phyloP scores from a whole-genome alignment of 164 flowering plant species.

The Chimonanthus praecox region DNA sequence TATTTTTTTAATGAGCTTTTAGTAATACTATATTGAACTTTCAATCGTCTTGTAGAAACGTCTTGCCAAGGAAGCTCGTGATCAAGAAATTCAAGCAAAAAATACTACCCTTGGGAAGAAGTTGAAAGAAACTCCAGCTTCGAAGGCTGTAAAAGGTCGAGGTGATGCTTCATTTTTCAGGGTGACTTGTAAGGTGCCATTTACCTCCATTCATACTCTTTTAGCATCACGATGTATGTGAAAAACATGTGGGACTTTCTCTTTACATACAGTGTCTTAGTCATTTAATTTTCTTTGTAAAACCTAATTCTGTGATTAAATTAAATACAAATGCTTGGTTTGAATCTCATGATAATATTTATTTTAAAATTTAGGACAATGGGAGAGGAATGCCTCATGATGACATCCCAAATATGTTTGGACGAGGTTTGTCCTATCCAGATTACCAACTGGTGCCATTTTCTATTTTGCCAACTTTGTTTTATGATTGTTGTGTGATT shows the following conservation, averaged over 20 bases:
- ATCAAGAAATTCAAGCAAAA: slow-evolving; percentile 83
- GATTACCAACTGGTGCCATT: slow-evolving; percentile 13
- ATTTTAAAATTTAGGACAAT: slow-evolving; percentile 61
- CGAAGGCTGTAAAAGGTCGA: slow-evolving; percentile 68
- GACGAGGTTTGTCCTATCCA: slow-evolving; percentile 60
- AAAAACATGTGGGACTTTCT: too few species aligned
- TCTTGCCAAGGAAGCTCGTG: slow-evolving; percentile 85
- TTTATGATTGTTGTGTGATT: background rate
- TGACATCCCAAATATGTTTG: slow-evolving; percentile 99
- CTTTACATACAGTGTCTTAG: too few species aligned
- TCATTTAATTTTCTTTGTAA: background rate
- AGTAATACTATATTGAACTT: background rate
- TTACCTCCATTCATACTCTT: slow-evolving; percentile 5
- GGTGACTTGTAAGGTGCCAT: slow-evolving; percentile 87
- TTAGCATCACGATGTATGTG: background rate
- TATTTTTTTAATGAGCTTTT: too few species aligned
- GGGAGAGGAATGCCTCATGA: slow-evolving; percentile 99
- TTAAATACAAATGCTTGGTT: background rate
- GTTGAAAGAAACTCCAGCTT: slow-evolving; percentile 52
- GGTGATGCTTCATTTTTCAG: slow-evolving; percentile 92
- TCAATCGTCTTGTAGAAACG: slow-evolving; percentile 52
- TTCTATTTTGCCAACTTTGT: slow-evolving; percentile 11
- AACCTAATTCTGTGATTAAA: background rate
- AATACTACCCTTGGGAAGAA: slow-evolving; percentile 82
- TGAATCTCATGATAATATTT: background rate